These are phyloP conservation scores for Puccinia novopanici DNA, from an alignment of 1,284 basidiomycete genomes.

Conservation along the genomic window DNA sequence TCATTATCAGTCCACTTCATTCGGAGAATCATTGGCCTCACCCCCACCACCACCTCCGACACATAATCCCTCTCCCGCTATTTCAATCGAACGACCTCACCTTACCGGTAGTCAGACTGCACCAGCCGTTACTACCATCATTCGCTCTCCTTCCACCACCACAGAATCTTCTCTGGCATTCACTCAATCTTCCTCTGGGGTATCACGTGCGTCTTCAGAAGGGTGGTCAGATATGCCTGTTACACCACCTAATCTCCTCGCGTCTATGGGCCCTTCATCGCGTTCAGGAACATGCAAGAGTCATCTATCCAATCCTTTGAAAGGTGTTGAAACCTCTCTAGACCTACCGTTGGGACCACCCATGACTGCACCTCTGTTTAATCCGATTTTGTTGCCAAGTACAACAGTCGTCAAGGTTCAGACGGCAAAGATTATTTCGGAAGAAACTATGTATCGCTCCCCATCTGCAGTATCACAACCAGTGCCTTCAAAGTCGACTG, in stretches of 20 bases:
- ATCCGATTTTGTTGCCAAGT: not conserved
- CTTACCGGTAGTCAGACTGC: constrained; percentile 2
- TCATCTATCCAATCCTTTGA: constrained; percentile 3
- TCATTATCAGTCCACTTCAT: constrained; percentile 8
- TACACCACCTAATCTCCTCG: constrained; percentile 44
- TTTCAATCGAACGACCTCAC: constrained; percentile 24
- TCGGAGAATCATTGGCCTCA: constrained; percentile 17
- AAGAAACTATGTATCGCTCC: constrained; percentile 52
- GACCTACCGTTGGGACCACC: constrained; percentile 2
- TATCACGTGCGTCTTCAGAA: constrained; percentile 50
- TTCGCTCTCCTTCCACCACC: constrained; percentile 41
- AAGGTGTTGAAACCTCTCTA: constrained; percentile 15
- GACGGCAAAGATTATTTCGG: constrained; percentile 46
- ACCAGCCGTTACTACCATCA: constrained; percentile 20
- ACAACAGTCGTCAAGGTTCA: constrained; percentile 37
- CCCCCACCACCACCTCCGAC: not conserved
- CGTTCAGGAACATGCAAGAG: constrained; percentile 20
- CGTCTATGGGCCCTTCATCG: not conserved
- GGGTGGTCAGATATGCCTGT: constrained; percentile 50
- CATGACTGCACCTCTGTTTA: constrained; percentile 29
- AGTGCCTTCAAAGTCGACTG: not conserved
- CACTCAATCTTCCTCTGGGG: constrained; percentile 44
- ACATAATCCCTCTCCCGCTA: constrained; percentile 9
- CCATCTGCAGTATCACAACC: constrained; percentile 20
- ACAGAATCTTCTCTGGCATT: constrained; percentile 46